These are phyloP conservation scores for Cucumis melo DNA, from an alignment of 306 rosid species.

Conservation along the genomic window DNA sequence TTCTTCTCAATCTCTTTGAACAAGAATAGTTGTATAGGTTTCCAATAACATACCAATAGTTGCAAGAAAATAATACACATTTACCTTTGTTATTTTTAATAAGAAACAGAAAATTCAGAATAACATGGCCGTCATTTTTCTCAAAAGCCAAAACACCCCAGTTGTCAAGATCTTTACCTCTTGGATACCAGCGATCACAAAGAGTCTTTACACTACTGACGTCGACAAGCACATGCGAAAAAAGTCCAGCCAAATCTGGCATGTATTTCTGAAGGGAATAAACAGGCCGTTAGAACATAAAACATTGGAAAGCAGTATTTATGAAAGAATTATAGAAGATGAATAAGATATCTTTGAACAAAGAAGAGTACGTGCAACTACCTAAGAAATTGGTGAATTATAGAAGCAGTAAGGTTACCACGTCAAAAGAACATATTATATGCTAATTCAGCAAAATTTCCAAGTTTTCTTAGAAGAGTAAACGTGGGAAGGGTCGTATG, in stretches of 20 bases:
- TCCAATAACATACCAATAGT: too few relatives aligned
- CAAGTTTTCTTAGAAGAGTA: not conserved
- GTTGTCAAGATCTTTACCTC: conserved; percentile 32
- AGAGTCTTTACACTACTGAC: conserved; percentile 87
- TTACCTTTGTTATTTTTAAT: not conserved
- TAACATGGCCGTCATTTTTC: not conserved
- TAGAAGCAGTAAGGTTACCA: not conserved
- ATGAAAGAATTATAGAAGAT: not conserved
- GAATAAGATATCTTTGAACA: not conserved
- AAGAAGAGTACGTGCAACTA: not conserved
- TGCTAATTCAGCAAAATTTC: not conserved
- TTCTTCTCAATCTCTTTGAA: too few relatives aligned
- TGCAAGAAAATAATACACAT: not conserved
- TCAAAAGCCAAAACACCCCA: not conserved
- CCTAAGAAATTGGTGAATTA: not conserved
- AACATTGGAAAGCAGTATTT: not conserved
- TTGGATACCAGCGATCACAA: conserved; percentile 85
- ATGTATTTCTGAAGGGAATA: conserved; percentile 65
- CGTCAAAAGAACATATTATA: not conserved
- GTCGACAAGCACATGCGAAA: conserved; percentile 89
- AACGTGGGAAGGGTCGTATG: not conserved
- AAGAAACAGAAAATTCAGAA: not conserved
- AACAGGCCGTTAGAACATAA: not conserved
- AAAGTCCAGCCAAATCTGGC: conserved; percentile 84
- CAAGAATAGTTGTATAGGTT: too few relatives aligned